Conservation (phyloP, 2,329 filamentous ascomycete genomes). For the Colletotrichum sp. region DNA sequence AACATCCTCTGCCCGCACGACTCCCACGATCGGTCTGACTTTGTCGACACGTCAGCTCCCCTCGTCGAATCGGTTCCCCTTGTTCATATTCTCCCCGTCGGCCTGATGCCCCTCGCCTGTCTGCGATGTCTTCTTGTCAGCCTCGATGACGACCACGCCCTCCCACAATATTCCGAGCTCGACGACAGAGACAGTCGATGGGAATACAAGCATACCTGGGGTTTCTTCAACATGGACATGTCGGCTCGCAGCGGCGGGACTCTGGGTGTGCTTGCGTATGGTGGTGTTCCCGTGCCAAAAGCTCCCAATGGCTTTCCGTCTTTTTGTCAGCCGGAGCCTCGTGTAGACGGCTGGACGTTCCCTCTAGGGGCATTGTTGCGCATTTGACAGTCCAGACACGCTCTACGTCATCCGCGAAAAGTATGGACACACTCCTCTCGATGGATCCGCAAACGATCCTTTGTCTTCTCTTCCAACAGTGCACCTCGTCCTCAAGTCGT, state of each 20-base stretch:
- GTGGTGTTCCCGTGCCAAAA: not conserved
- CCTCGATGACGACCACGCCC: not conserved
- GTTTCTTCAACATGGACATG: not conserved
- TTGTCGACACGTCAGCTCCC: not conserved
- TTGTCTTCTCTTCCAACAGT: too few species aligned
- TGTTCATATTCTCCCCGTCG: too few species aligned
- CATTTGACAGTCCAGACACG: not conserved
- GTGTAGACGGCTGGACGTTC: not conserved
- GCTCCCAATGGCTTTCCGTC: not conserved
- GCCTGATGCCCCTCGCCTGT: not conserved
- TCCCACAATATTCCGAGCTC: not conserved
- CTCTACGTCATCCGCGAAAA: not conserved
- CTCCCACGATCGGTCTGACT: not conserved
- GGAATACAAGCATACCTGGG: not conserved
- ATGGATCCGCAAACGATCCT: not conserved
- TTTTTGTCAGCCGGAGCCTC: fast-evolving
- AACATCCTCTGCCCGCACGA: not conserved
- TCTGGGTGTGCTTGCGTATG: not conserved
- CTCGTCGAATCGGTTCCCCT: not conserved
- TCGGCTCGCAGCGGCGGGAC: not conserved
- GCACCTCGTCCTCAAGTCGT: too few species aligned
- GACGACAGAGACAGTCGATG: not conserved
- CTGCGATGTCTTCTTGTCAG: not conserved
- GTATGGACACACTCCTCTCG: not conserved
- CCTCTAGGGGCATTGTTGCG: not conserved